phyloP scores from a whole-genome alignment of 2,329 filamentous ascomycete genomes.

The Alternaria sp. region DNA sequence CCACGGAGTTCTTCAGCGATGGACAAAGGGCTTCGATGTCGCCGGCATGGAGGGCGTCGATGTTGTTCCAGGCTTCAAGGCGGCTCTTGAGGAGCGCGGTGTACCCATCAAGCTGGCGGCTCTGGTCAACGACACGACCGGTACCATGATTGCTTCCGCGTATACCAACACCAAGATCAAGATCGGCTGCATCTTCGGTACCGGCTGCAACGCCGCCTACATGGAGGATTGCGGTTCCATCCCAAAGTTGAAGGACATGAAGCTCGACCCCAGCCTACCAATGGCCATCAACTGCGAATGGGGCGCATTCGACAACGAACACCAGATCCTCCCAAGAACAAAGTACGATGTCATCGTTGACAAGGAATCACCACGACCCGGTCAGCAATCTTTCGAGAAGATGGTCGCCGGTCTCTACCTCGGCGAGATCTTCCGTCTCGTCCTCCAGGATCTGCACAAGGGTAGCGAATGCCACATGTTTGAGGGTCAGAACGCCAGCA shows the following conservation, averaged over 20 bases:
- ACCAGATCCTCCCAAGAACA: conserved; percentile 84
- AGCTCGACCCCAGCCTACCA: conserved; percentile 79
- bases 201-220: conserved; percentile 97
- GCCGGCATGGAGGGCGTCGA: conserved; percentile 88
- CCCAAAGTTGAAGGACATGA: conserved; percentile 91
- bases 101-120: conserved; percentile 93
- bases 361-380: conserved; percentile 87
- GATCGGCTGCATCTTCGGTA: conserved; percentile 98
- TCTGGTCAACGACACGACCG: conserved; percentile 96
- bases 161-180: conserved; percentile 95
- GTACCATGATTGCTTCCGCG: conserved; percentile 92
- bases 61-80: conserved; percentile 87
- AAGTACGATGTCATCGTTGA: conserved; percentile 88
- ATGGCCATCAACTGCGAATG: conserved; percentile 99
- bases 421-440: conserved; percentile 90
- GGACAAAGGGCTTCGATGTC: conserved; percentile 98
- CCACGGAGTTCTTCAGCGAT: conserved; percentile 88
- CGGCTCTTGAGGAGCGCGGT: conserved; percentile 74
- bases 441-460: conserved; percentile 84
- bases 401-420: conserved; percentile 96
- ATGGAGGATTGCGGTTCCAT: conserved; percentile 93
- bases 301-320: conserved; percentile 96
- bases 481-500: conserved; percentile 78
- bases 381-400: conserved; percentile 96
- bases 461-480: conserved; percentile 70